Conservation (phyloP, 768 basidiomycete genomes). For the Tephrocybe sp. region DNA sequence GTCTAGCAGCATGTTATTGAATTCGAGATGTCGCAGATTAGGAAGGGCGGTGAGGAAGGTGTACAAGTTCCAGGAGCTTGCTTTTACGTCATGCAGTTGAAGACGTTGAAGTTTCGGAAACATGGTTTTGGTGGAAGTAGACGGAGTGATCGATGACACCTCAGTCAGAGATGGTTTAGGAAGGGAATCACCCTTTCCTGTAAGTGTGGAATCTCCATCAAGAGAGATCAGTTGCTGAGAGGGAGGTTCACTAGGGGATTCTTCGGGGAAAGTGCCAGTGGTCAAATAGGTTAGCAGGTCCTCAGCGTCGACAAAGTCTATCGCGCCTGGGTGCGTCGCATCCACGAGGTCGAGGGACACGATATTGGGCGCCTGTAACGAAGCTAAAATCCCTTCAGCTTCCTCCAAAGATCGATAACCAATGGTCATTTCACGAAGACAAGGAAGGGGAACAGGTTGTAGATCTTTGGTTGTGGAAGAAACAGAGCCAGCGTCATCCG, state of each 20-base stretch:
- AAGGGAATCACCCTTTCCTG: not conserved
- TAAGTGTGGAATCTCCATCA: not conserved
- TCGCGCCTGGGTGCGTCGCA: conserved; percentile 38
- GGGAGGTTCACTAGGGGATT: conserved; percentile 14
- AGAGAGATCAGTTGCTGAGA: conserved; percentile 13
- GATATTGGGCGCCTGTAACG: conserved; percentile 39
- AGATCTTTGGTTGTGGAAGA: conserved; percentile 19
- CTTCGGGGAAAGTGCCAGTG: conserved; percentile 26
- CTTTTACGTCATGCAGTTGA: conserved; percentile 34
- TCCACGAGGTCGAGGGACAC: conserved; percentile 42
- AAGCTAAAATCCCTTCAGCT: conserved; percentile 36
- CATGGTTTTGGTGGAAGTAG: conserved; percentile 16
- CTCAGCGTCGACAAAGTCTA: conserved; percentile 38
- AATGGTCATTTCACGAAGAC: conserved; percentile 37
- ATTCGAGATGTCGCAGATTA: conserved; percentile 30
- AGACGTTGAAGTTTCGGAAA: conserved; percentile 32
- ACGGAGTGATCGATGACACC: not conserved
- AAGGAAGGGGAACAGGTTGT: conserved; percentile 33
- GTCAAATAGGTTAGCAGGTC: conserved; percentile 36
- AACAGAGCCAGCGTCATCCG: conserved; percentile 22
- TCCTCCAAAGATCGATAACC: conserved; percentile 43
- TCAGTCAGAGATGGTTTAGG: not conserved
- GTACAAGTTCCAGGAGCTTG: conserved; percentile 29
- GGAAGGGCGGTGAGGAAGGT: conserved; percentile 29
- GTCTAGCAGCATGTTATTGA: conserved; percentile 33